Evolutionary conservation across 805 yeast genomes (phyloP).

Genomic region (Saturnispora diversa): DNA sequence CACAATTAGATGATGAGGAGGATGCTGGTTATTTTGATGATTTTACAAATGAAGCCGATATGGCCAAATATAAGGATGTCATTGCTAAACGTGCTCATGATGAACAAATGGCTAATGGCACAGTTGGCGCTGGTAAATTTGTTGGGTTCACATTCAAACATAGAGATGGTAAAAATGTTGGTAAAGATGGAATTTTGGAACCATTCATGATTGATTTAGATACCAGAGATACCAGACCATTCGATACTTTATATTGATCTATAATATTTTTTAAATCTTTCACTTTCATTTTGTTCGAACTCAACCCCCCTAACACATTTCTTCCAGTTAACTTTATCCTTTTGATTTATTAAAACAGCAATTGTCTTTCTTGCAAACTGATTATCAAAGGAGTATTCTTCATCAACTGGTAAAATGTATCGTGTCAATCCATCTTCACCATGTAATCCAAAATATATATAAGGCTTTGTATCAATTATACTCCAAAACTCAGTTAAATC

Average conservation of each 20-base stretch:
- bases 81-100: conserved; percentile 84
- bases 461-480: conserved; percentile 30
- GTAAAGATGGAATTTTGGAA: conserved; percentile 22
- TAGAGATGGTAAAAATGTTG: conserved; percentile 35
- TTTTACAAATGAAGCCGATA: conserved; percentile 89
- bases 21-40: conserved; percentile 99
- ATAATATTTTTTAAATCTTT: conserved; percentile 47
- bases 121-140: conserved; percentile 56
- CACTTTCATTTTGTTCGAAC: conserved; percentile 56
- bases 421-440: conserved; percentile 13
- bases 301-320: conserved; percentile 53
- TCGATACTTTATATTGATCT: conserved; percentile 29
- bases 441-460: conserved; percentile 15
- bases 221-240: conserved; percentile 19
- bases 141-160: conserved; percentile 97
- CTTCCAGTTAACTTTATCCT: conserved; percentile 68
- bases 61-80: conserved; percentile 97
- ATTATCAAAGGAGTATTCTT: conserved; percentile 43
- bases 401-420: conserved; percentile 28
- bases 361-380: conserved; percentile 80
- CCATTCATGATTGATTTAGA: conserved; percentile 25
- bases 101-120: conserved; percentile 67
- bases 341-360: conserved; percentile 52
- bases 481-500: conserved; percentile 19
- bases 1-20: conserved; percentile 92